Evolutionary conservation across 2,329 filamentous ascomycete genomes (phyloP), one percentile per base, ranked within the genome.

Genomic region (Ophiostoma angusticollis): DNA sequence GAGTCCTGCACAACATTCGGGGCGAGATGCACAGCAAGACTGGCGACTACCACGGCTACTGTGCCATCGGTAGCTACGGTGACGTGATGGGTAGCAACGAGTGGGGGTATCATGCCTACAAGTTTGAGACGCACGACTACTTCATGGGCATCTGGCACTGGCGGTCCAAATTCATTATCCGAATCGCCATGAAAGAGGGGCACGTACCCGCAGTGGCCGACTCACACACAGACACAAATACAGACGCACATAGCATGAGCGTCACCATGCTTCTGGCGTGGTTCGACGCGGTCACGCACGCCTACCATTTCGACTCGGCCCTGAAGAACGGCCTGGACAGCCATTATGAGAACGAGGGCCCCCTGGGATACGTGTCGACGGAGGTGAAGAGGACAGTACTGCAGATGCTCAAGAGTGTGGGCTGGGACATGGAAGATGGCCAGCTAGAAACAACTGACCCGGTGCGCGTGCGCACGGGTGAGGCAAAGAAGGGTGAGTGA

Each of bases 371-470:
- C 34, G 72, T 79, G 52, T 58, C 55, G 53, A 43, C 49, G 6
- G 57, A 59, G 33, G 53, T 57, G 40, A 60, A 59, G 46, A 37
- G 47, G 21, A 45, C 45, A 2, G 45, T 59, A 8, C 52, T 59
- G 33, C 59, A 46, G 48, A 57, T 51, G 54, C 64, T 63, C 41
- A 60, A 37, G 44, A 56, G 44, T 46, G 58, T 44, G 44, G 80
- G 80, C 0, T 87, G 82, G 82, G 72, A 86, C 57, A 49, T 82
- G 33, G 61, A 73, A 40, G 65, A 65, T 36, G 67, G 67, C 28
- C 78, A 74, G 6, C 60, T 87, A 49, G 80, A 86, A 61, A 85
- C 79, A 14, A 65, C 60, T 42, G 62, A 70, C 33, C 74, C 60
- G 1, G 50, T 65, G 17, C 56, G 62, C 6, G 58, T 67, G 21